These are phyloP conservation scores for Wakefieldia striispora DNA, from an alignment of 768 basidiomycete genomes.

Conservation along the genomic window DNA sequence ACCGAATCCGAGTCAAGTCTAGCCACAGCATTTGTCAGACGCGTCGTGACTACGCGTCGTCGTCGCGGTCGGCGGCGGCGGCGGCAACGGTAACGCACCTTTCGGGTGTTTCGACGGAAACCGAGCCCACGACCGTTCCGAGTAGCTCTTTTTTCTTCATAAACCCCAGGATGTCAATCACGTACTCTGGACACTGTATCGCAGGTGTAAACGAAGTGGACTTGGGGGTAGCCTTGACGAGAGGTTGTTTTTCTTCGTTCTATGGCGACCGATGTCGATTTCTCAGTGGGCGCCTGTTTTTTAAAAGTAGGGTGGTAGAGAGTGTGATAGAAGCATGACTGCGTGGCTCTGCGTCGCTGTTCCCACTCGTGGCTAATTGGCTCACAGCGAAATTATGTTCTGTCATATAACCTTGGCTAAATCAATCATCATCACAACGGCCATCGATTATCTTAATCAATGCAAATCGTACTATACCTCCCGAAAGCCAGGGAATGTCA, in stretches of 20 bases:
- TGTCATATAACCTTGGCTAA: slow-evolving; percentile 8
- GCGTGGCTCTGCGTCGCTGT: slow-evolving; percentile 11
- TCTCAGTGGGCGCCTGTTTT: background rate
- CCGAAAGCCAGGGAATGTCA: too few species aligned
- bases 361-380: slow-evolving; percentile 25
- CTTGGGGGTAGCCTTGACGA: background rate
- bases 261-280: background rate
- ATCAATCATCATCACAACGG: slow-evolving; percentile 7
- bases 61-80: slow-evolving; percentile 13
- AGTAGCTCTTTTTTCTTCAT: background rate
- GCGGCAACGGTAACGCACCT: slow-evolving; percentile 3
- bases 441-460: slow-evolving; percentile 20
- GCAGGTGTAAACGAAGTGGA: background rate
- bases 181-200: background rate
- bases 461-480: too few species aligned
- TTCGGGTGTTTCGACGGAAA: background rate
- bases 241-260: background rate
- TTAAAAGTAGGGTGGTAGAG: slow-evolving; percentile 7
- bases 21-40: slow-evolving; percentile 7
- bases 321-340: slow-evolving; percentile 13
- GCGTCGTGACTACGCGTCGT: slow-evolving; percentile 4
- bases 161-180: background rate
- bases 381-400: slow-evolving; percentile 7
- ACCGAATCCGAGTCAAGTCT: background rate
- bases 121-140: background rate